phyloP scores from a whole-genome alignment of 805 yeast species.

The Candida pini region DNA sequence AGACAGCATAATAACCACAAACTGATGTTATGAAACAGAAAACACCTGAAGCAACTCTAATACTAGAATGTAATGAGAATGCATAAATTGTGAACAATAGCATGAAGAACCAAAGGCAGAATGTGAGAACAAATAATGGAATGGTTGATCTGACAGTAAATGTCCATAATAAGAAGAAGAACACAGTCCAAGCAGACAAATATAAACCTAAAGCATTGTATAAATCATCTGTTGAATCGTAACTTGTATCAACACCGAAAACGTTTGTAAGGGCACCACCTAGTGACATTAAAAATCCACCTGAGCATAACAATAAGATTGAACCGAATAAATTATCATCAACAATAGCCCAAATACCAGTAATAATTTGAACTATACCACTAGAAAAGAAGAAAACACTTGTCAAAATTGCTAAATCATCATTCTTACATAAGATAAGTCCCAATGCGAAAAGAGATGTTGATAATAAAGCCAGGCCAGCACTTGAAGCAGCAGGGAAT shows the following conservation, averaged over 20 bases:
- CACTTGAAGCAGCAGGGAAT: constrained; percentile 39
- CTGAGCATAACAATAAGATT: constrained; percentile 41
- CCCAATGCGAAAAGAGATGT: constrained; percentile 39
- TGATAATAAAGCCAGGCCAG: constrained; percentile 38
- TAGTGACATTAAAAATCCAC: constrained; percentile 43
- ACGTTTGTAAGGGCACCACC: constrained; percentile 39
- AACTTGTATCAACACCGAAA: constrained; percentile 38
- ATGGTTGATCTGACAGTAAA: constrained; percentile 40
- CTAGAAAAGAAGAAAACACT: constrained; percentile 38
- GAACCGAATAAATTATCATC: constrained; percentile 47
- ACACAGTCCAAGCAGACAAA: constrained; percentile 44
- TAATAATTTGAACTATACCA: constrained; percentile 37
- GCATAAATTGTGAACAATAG: constrained; percentile 22
- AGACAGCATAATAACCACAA: constrained; percentile 39
- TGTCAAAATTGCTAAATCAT: constrained; percentile 34
- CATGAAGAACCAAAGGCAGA: constrained; percentile 37
- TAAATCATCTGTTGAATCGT: constrained; percentile 29
- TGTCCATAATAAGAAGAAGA: constrained; percentile 37
- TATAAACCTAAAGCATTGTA: constrained; percentile 41
- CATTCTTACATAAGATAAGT: constrained; percentile 34
- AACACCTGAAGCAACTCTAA: constrained; percentile 38
- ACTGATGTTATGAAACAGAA: constrained; percentile 36
- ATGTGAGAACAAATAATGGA: constrained; percentile 32
- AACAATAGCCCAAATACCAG: constrained; percentile 43
- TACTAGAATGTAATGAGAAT: constrained; percentile 29